Percentiles rank a stretch among this genome's conserved stretches.
These are phyloP conservation scores for Chaetoceros tenuissimus DNA, from an alignment of 108 stramenopile genomes.

Conservation along the genomic window DNA sequence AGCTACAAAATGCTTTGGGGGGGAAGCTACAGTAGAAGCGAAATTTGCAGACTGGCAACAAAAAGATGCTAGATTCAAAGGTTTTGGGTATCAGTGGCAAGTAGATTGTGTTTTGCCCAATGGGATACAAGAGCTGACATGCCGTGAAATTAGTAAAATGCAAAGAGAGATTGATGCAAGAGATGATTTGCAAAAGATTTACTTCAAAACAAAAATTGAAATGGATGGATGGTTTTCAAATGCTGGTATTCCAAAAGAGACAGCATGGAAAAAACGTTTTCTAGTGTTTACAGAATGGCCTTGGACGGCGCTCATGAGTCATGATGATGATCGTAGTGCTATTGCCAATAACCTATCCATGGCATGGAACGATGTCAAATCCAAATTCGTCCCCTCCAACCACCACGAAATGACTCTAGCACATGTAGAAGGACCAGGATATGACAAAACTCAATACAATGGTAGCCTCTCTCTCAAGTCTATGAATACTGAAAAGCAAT, in stretches of 20 bases:
- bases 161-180: not conserved
- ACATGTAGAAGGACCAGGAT: conserved; percentile 14
- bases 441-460: not conserved
- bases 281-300: conserved; percentile 9
- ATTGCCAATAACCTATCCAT: conserved; percentile 6
- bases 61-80: conserved; percentile 5
- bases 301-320: conserved; percentile 13
- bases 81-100: conserved; percentile 15
- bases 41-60: conserved; percentile 15
- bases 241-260: too few species aligned
- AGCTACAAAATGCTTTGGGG: conserved; percentile 11
- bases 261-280: not conserved
- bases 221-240: conserved; percentile 5
- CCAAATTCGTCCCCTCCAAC: conserved; percentile 10
- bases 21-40: conserved; percentile 1
- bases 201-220: conserved; percentile 4
- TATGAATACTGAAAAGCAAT: not conserved
- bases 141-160: conserved; percentile 11
- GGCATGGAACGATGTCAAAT: conserved; percentile 7
- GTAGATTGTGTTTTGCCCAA: conserved; percentile 17
- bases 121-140: conserved; percentile 14
- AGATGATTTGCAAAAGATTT: conserved; percentile 5
- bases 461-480: conserved; percentile 3
- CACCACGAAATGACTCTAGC: conserved; percentile 2
- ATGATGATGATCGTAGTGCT: conserved; percentile 13